Base-by-base conservation (phyloP, 2,329 filamentous ascomycete species). In the Aureobasidium uvarum region DNA sequence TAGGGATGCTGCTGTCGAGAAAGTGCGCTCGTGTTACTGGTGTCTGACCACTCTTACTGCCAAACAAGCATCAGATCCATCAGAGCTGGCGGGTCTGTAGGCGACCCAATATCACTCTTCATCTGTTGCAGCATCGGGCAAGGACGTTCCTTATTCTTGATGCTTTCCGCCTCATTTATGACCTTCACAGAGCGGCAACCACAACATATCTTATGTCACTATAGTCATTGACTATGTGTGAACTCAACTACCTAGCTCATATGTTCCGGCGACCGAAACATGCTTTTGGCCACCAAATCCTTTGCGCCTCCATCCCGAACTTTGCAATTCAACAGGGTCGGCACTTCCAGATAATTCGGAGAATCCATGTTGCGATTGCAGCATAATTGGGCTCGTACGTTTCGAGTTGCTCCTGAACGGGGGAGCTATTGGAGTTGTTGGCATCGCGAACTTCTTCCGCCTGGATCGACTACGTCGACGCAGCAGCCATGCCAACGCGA, bases 371-470 rank as follows among this genome's bases (percentile, higher is more conserved):
- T 62, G 56, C 20, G 56, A 36, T 18, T 46, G 25, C 3, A 59
- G 41, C 55, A 46, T 59, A 8, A 59, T 36, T 23, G 55, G 55
- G 14, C 16, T 25, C 25, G 23, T 20, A 36, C 33, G 38, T 23
- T 45, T 25, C 13, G 38, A 59, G 5, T 28, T 28, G 3, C 41
- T 36, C 3, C 41, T 48, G 41, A 20, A 46, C 5, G 55, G 33
- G 2, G 41, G 23, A 8, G 28, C 28, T 23, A 31, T 39, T 2
- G 38, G 54, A 18, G 54, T 59, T 23, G 41, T 31, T 23, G 55
- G 55, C 55, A 59, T 59, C 13, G 25, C 41, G 25, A 59, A 59
- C 28, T 39, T 59, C n/a, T 46, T 59, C 16, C 33, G 46, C n/a
- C 8, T 59, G 1, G 41, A 46, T 5, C 41, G 39, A 25, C 18